Evolutionary conservation across 2,329 filamentous ascomycete genomes (phyloP).

Genomic region (Fusarium circinatum): DNA sequence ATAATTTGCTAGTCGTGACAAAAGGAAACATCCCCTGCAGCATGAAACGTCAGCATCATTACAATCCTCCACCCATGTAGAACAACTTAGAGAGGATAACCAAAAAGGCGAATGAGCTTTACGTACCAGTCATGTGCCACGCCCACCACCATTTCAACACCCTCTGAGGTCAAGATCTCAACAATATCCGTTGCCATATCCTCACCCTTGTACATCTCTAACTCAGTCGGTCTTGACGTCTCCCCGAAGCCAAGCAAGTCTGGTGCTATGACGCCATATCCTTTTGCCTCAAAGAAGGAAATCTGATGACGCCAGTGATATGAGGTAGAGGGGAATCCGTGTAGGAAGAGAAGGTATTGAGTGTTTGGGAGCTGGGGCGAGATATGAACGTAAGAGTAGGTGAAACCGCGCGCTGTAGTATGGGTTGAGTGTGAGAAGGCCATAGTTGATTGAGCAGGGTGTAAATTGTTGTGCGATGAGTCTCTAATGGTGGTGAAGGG

Average conservation of each 20-base stretch:
- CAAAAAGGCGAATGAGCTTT: fast-evolving
- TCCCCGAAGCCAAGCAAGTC: not conserved
- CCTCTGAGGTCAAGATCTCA: not conserved
- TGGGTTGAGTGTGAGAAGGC: not conserved
- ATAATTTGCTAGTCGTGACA: not conserved
- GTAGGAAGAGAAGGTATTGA: not conserved
- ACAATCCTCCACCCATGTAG: fast-evolving
- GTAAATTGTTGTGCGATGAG: not conserved
- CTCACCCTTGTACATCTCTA: not conserved
- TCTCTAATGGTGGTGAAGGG: fast-evolving
- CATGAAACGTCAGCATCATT: fast-evolving
- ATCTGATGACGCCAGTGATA: not conserved
- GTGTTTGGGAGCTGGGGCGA: not conserved
- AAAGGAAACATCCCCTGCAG: not conserved
- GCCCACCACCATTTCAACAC: fast-evolving
- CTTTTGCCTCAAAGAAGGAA: not conserved
- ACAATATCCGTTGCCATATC: not conserved
- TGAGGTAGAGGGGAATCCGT: not conserved
- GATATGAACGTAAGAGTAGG: not conserved
- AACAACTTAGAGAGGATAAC: fast-evolving
- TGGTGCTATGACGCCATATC: not conserved
- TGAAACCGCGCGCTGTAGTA: not conserved
- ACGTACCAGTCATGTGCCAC: not conserved
- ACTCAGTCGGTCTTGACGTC: not conserved
- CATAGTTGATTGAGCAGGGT: not conserved